Percentiles rank a stretch among this genome's conserved stretches.
These are phyloP conservation scores for Metschnikowia kofuensis DNA, from an alignment of 805 yeast species.

Conservation along the genomic window DNA sequence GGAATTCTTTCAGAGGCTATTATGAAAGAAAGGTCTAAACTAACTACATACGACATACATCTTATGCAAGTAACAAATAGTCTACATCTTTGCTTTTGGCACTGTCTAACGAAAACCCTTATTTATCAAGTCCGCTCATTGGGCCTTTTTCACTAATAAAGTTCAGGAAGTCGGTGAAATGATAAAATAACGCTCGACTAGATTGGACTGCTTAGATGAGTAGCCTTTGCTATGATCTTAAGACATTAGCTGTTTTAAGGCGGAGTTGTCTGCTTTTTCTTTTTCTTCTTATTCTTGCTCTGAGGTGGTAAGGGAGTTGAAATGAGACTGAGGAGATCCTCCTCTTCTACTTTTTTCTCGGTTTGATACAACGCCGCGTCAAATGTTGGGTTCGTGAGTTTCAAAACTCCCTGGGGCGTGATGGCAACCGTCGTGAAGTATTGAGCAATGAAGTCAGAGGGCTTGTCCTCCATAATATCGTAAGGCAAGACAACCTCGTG, in stretches of 20 bases:
- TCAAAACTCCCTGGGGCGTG: constrained; percentile 69
- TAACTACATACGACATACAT: neutral
- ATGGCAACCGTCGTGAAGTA: constrained; percentile 72
- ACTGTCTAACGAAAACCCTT: too few species aligned
- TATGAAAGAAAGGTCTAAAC: constrained; percentile 33
- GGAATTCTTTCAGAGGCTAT: constrained; percentile 52
- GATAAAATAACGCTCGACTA: too few species aligned
- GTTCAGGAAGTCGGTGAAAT: too few species aligned
- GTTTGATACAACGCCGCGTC: constrained; percentile 48
- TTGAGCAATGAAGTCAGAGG: constrained; percentile 65
- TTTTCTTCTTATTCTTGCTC: constrained; percentile 15
- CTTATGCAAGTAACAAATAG: too few species aligned
- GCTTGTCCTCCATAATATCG: constrained; percentile 66
- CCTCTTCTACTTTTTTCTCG: constrained; percentile 54
- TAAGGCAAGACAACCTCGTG: constrained; percentile 67
- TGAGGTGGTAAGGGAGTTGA: constrained; percentile 15
- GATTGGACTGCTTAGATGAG: too few species aligned
- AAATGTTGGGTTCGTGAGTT: constrained; percentile 57
- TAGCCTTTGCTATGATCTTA: neutral
- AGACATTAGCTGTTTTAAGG: neutral
- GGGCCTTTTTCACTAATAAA: too few species aligned
- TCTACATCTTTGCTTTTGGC: too few species aligned
- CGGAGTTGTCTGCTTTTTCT: neutral
- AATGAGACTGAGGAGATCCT: constrained; percentile 31
- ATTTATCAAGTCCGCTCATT: too few species aligned